phyloP scores from a whole-genome alignment of 176 grass and related monocot species.

The Chrysopogon serrulatus region DNA sequence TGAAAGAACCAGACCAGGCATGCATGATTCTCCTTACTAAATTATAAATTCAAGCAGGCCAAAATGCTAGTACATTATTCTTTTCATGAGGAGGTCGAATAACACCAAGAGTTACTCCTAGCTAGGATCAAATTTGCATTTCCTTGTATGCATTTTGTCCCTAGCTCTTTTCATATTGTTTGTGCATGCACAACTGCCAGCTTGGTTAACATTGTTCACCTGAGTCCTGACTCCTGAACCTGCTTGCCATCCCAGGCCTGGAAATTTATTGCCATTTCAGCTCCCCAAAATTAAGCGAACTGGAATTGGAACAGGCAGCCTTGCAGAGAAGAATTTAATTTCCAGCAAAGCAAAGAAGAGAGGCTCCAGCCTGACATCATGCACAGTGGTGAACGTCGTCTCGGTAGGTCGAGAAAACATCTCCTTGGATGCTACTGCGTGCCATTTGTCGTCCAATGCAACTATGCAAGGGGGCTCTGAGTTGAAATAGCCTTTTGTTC shows the following conservation, averaged over 20 bases:
- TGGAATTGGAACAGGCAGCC: neutral
- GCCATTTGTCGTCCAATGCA: slow-evolving; percentile 15
- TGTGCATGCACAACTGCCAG: neutral
- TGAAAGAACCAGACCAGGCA: neutral
- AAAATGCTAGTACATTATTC: neutral
- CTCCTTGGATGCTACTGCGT: neutral
- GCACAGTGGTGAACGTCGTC: slow-evolving; percentile 23
- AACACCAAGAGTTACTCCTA: neutral
- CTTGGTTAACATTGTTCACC: neutral
- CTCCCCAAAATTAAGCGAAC: neutral
- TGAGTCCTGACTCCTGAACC: neutral
- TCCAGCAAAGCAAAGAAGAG: neutral
- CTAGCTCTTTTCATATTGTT: neutral
- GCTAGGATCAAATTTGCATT: neutral
- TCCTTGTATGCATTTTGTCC: neutral
- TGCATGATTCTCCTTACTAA: neutral
- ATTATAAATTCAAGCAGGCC: neutral
- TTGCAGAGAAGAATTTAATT: neutral
- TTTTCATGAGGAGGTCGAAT: neutral
- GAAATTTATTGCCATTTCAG: neutral
- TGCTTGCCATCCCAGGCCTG: slow-evolving; percentile 17
- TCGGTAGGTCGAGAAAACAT: no score
- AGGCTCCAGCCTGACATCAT: neutral
- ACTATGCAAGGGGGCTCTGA: no score
- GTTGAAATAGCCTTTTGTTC: neutral